These are phyloP conservation scores for Lachancea fermentati DNA, from an alignment of 805 yeast genomes.

Conservation along the genomic window DNA sequence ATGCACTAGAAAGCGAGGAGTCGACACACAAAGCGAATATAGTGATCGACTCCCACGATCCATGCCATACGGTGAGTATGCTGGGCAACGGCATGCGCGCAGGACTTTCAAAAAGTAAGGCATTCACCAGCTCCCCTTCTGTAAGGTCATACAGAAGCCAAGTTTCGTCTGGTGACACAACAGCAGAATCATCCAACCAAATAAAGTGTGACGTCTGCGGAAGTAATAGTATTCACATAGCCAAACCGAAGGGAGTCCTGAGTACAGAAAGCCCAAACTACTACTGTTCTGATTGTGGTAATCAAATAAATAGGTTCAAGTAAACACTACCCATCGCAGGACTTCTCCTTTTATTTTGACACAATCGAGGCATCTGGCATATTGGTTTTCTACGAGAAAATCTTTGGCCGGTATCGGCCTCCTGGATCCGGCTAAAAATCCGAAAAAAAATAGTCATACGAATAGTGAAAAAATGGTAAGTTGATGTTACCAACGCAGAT, in stretches of 20 bases:
- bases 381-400: no score
- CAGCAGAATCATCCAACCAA: not conserved
- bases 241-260: constrained; percentile 4
- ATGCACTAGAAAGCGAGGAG: not conserved
- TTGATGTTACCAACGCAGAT: not conserved
- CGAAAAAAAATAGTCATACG: not conserved
- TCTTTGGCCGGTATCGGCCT: constrained; percentile 12
- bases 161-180: not conserved
- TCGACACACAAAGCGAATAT: not conserved
- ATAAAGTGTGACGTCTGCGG: constrained; percentile 25
- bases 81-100: not conserved
- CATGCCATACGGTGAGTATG: not conserved
- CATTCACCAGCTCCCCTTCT: constrained; percentile 5
- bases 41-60: not conserved
- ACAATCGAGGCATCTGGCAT: no score
- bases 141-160: constrained; percentile 2
- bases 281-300: constrained; percentile 28
- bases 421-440: not conserved
- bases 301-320: constrained; percentile 22
- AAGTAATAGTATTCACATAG: constrained; percentile 13
- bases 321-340: constrained; percentile 8
- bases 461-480: not conserved
- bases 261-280: constrained; percentile 14
- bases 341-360: no score
- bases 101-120: constrained; percentile 1